Percentiles rank a stretch among this genome's conserved stretches.
phyloP scores from a whole-genome alignment of 208 protist species.

The Chromosphaera perkinsii region DNA sequence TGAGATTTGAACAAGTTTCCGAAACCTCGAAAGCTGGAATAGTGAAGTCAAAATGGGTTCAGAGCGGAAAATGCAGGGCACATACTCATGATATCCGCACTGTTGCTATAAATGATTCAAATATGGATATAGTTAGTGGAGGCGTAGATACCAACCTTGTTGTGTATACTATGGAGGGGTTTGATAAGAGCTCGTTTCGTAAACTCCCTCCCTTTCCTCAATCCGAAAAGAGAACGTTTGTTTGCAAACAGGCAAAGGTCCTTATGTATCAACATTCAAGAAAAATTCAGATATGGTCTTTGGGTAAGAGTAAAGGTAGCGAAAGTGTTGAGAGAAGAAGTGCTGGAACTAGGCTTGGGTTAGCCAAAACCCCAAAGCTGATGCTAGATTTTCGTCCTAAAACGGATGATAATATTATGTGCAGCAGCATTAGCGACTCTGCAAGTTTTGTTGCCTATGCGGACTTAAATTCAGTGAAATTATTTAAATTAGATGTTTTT shows the following conservation, averaged over 20 bases:
- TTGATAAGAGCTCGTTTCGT: conserved; percentile 2
- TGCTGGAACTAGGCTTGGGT: background rate
- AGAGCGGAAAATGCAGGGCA: conserved; percentile 12
- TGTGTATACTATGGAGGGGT: background rate
- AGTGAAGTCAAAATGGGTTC: conserved; percentile 7
- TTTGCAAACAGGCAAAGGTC: background rate
- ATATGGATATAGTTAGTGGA: background rate
- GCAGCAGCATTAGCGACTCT: no score
- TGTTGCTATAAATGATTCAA: conserved; percentile 3
- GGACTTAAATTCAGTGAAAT: no score
- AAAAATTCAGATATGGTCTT: conserved; percentile 13
- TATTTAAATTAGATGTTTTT: no score
- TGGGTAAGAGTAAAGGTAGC: conserved; percentile 14
- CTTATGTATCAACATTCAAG: conserved; percentile 13
- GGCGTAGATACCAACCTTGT: conserved; percentile 32
- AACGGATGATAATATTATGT: background rate
- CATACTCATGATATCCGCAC: conserved; percentile 47
- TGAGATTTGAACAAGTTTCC: conserved; percentile 3
- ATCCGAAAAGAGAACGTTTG: background rate
- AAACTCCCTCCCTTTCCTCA: conserved; percentile 29
- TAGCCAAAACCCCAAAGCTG: background rate
- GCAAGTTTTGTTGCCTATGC: no score
- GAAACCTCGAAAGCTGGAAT: background rate
- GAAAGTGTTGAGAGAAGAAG: background rate
- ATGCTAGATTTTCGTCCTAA: background rate